Base-by-base conservation (phyloP, 352 stramenopile genomes). In the Phytopythium delawarense region DNA sequence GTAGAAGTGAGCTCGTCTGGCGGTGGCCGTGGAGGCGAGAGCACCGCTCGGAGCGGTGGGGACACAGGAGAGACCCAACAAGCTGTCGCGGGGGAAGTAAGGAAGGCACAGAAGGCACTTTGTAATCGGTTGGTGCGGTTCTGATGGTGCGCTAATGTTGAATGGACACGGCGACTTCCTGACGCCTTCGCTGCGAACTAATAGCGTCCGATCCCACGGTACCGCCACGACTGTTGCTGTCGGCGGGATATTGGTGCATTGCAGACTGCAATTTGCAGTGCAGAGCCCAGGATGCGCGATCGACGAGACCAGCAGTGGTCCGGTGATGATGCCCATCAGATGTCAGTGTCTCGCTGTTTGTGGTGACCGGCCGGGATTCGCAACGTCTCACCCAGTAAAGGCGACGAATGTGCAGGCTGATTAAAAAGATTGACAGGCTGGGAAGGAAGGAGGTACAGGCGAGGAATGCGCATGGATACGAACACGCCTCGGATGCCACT, bases 321-420 rank as follows among this genome's bases (percentile, higher is more conserved):
- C 8, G 42, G 20, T 15, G 42, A 49, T 49, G 42, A 25, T 25
- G 2, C 42, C 42, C 42, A 45, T 21, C 40, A 45, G 20, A 49
- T 28, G 8, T 8, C 7, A 21, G 42, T 45, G 20, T 51, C 16
- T 51, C 7, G 45, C 45, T 30, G 45, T 51, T 21, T 30, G 45
- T 51, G 45, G 30, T 51, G 45, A 12, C n/a, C 6, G 16, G 46
- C 12, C 11, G 46, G 46, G 46, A 52, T 52, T 34, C 46, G 13
- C 46, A 52, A 52, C 46, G 23, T 34, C 13, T 52, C 46, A 52
- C 46, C 46, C 46, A 52, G 23, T 21, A 52, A 52, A 35, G 46
- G 21, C 23, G 11, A 32, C 44, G 21, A 3, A 0, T 11, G n/a
- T 30, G 15, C 20, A n/a, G 12, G 9, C 44, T 32, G 45, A 51